A percentile compares a stretch with the other conserved stretches of the same genome.
Conservation (phyloP, 768 basidiomycete species). For the Auricularia heimuer region DNA sequence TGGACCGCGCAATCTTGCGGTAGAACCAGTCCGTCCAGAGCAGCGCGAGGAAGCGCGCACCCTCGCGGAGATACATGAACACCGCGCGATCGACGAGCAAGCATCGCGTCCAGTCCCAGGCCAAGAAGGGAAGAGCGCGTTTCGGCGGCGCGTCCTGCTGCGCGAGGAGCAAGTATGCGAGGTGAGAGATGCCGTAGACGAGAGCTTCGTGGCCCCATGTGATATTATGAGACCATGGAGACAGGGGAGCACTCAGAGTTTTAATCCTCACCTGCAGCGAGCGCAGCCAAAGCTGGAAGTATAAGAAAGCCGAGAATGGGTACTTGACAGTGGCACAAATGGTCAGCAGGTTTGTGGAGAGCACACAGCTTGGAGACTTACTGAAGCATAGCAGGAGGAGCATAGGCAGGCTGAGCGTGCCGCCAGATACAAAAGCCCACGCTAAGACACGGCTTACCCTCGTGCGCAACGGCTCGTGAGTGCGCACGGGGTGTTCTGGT, state of each 20-base stretch:
- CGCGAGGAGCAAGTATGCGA: constrained; percentile 4
- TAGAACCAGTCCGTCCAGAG: not conserved
- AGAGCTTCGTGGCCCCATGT: not conserved
- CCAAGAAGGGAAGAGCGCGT: not conserved
- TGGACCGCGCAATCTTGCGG: not conserved
- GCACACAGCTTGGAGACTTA: not conserved
- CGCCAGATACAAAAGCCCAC: not conserved
- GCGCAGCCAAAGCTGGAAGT: not conserved
- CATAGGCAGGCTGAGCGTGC: not conserved
- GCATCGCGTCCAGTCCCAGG: constrained; percentile 3
- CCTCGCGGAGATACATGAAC: constrained; percentile 4
- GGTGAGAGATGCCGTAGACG: constrained; percentile 3
- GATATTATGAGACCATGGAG: not conserved
- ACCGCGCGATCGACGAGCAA: constrained; percentile 3
- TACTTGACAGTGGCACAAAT: not conserved
- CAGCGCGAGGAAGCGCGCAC: not conserved
- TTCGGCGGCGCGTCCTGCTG: constrained; percentile 5
- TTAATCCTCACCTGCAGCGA: not conserved
- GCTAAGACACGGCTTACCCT: not conserved
- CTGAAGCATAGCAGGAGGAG: not conserved
- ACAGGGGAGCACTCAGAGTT: not conserved
- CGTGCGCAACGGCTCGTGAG: not conserved
- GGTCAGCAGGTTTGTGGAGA: no score
- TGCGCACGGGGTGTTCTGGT: not conserved
- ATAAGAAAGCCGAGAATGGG: not conserved